Evolutionary conservation across 192 early-diverging fungal genomes (phyloP), one percentile per base, ranked within the genome.

Genomic region (Coemansia reversa): DNA sequence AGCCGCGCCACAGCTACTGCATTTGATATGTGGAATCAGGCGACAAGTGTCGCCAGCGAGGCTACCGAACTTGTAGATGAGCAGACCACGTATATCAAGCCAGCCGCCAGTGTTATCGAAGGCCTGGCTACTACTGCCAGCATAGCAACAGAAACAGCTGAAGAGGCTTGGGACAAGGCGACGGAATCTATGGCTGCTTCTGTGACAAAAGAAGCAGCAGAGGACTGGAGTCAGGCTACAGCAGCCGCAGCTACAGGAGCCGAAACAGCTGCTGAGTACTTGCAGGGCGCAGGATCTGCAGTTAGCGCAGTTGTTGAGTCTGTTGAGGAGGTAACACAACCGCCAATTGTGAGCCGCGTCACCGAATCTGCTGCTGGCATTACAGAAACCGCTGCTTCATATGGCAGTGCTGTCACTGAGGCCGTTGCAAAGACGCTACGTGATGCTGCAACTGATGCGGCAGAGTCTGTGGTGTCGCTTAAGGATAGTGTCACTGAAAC

Each of bases 1-100:
- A 70, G 61, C 16, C 65, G 70, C 1, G 53, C 66, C 19, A 51
- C 62, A 12, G 68, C 61, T 11, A 68, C 68, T 23, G 74, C 53
- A 11, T 53, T 51, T 7, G 48, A 56, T 22, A 69, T 70, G 57
- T 49, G 35, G 42, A 58, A 42, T 39, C 60, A 65, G 60, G 67
- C 67, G 25, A 75, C 66, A n/a, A 28, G 35, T 29, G 30, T 54
- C 33, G 48, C 33, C 50, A 27, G 20, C 27, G 50, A 29, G 9
- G 29, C 23, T 22, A 30, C 51, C 8, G 64, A 58, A 14, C 6
- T 56, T 35, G 57, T 66, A 28, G 66, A 20, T 50, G 48, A 1
- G 16, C 18, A 35, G 27, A 42, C 51, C 3, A 51, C 51, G 11
- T 32, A 63, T 7, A 22, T 12, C 2, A 39, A n/a, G 20, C 25